Evolutionary conservation across 495 filamentous ascomycete species (phyloP), one percentile per base, ranked within the genome.

Genomic region (Parathielavia hyrcaniae): DNA sequence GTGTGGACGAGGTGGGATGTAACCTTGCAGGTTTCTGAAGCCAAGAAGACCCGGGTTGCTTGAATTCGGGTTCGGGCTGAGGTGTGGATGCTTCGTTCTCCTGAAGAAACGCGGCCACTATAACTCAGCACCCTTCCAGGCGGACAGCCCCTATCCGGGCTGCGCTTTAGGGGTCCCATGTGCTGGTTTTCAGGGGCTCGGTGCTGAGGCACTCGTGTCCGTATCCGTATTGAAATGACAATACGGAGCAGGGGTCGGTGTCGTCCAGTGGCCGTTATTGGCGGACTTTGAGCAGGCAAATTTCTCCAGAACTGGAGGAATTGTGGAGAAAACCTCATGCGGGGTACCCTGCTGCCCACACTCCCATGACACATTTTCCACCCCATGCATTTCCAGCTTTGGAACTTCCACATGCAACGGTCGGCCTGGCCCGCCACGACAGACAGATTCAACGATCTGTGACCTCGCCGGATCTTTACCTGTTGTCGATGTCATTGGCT

Each of bases 301-400:
- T 62, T 30, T 62, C 56, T 63, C 61, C 61, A 63, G 61, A 40
- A 32, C 61, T 59, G 61, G 61, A 59, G 56, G 56, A 63, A 62
- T 55, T 64, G 62, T 61, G 62, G 62, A 46, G 62, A 40, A 38
- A n/a, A n/a, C n/a, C n/a, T n/a, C 36, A 23, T 60, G 57, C 57
- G 61, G 61, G 58, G 57, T 43, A 53, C 57, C 53, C 47, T 59
- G 56, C 48, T 55, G 55, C 41, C 22, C 48, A 17, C 47, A 45
- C 39, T 50, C 49, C 30, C 16, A 44, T 38, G 45, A 36, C 46
- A 50, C 44, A 49, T 22, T 40, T 26, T 35, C 30, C 44, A 26
- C 32, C 26, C 47, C 40, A 1, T 46, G 44, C 44, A 50, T 11
- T 38, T 41, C 53, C 55, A 50, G 35, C 5, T 26, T 10, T 6